A percentile compares a stretch with the other conserved stretches of the same genome.
Evolutionary conservation across 2,329 filamentous ascomycete genomes (phyloP).

Genomic region (Pseudocercospora vitis): DNA sequence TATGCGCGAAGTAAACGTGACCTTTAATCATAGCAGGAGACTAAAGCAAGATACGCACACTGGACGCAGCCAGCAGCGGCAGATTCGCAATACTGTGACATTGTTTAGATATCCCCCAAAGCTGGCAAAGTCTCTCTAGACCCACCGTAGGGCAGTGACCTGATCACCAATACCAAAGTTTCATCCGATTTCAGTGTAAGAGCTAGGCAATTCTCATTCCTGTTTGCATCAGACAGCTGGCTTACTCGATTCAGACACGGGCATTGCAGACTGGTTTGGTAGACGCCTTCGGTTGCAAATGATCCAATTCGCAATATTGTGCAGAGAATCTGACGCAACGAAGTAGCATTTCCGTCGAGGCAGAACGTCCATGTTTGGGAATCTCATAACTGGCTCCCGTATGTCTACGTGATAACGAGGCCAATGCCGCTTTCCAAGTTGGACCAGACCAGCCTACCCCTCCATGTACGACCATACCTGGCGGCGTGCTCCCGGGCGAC

Average conservation of each 20-base stretch:
- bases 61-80: conserved; percentile 59
- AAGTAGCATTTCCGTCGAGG: too few species aligned
- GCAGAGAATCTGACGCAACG: too few species aligned
- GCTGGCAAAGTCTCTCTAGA: conserved; percentile 46
- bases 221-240: conserved; percentile 61
- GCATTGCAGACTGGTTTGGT: too few species aligned
- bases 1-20: conserved; percentile 53
- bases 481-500: too few species aligned
- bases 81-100: conserved; percentile 45
- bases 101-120: conserved; percentile 50
- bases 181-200: conserved; percentile 56
- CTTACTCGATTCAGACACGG: conserved; percentile 42
- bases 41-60: conserved; percentile 56
- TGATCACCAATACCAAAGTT: conserved; percentile 57
- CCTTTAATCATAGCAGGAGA: conserved; percentile 51
- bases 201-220: conserved; percentile 61
- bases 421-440: too few species aligned
- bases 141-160: conserved; percentile 52
- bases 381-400: too few species aligned
- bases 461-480: too few species aligned
- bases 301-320: too few species aligned
- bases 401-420: too few species aligned
- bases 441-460: too few species aligned
- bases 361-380: too few species aligned
- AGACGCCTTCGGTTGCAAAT: too few species aligned